Evolutionary conservation across 805 yeast species (phyloP), one percentile per base, ranked within the genome.

Genomic region (Saturnispora mendoncae): DNA sequence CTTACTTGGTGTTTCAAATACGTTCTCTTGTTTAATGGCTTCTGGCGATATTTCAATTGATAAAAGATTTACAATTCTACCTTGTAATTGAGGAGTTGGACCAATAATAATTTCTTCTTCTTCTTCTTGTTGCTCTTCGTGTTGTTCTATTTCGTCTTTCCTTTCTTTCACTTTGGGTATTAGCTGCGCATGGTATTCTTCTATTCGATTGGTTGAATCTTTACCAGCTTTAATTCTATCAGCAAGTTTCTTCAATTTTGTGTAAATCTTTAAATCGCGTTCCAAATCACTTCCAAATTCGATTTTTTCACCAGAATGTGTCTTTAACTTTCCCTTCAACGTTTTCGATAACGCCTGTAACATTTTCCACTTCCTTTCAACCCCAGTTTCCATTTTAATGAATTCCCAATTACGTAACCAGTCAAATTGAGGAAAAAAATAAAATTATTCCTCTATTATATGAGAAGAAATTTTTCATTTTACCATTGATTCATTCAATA

Each of bases 41-140:
- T 41, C 30, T 29, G 52, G 39, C 46, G 61, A 20, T 14, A 41
- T 41, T 15, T 53, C 54, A 40, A 77, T 64, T 46, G 84, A 94
- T 53, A 85, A 80, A 4, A 85, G 66, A 14, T 92, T 78, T 26
- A 83, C 56, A 0, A 84, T 83, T 41, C 80, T 72, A 0, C 95
- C 95, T 46, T 79, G 69, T 8, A 84, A 69, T 51, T 85, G 95
- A 0, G 95, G 95, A 0, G 95, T 85, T 1, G 95, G 95, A 0
- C 94, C 94, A 10, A 84, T 55, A 45, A 76, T 82, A 19, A 41
- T 45, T 7, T 36, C 25, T 4, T 42, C 45, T 8, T 42, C 41
- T 20, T 46, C 46, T 15, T 49, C 37, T 8, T 28, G 42, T 14
- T 42, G 42, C 13, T 46, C 52, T 21, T 46, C 46, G 3, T 36